phyloP scores from a whole-genome alignment of 768 basidiomycete species.

The Suillus ampliporus region DNA sequence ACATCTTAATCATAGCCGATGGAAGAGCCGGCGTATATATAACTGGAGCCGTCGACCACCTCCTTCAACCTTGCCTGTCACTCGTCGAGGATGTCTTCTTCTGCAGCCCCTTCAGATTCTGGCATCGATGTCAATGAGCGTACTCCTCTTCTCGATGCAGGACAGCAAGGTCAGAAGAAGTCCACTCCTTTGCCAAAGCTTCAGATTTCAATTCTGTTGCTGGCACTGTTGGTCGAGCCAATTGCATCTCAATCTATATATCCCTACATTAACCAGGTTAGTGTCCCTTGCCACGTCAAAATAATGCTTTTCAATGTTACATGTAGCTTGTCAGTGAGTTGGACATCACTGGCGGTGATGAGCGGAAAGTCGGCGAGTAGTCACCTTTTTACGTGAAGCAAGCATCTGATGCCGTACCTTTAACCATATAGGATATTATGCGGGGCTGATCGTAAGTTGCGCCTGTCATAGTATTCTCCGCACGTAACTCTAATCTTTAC shows the following conservation, averaged over 20 bases:
- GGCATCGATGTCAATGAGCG: constrained; percentile 24
- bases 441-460: constrained; percentile 51
- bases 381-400: not conserved
- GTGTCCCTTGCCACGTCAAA: not conserved
- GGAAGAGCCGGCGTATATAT: not conserved
- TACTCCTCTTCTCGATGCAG: constrained; percentile 23
- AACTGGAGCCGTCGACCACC: not conserved
- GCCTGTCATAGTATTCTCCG: not conserved
- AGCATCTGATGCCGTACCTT: not conserved
- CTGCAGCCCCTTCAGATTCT: constrained; percentile 15
- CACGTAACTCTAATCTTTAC: constrained; percentile 3
- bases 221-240: constrained; percentile 53
- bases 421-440: constrained; percentile 46
- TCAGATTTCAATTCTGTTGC: constrained; percentile 50
- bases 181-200: constrained; percentile 50
- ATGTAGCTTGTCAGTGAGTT: constrained; percentile 40
- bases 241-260: constrained; percentile 52
- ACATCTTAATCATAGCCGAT: not conserved
- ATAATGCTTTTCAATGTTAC: no score
- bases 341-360: constrained; percentile 31
- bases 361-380: constrained; percentile 46
- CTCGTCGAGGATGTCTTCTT: constrained; percentile 2
- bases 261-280: constrained; percentile 56
- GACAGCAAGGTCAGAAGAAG: constrained; percentile 23
- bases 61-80: not conserved